These are phyloP conservation scores for Emericellopsis terricola DNA, from an alignment of 495 filamentous ascomycete species.

Conservation along the genomic window DNA sequence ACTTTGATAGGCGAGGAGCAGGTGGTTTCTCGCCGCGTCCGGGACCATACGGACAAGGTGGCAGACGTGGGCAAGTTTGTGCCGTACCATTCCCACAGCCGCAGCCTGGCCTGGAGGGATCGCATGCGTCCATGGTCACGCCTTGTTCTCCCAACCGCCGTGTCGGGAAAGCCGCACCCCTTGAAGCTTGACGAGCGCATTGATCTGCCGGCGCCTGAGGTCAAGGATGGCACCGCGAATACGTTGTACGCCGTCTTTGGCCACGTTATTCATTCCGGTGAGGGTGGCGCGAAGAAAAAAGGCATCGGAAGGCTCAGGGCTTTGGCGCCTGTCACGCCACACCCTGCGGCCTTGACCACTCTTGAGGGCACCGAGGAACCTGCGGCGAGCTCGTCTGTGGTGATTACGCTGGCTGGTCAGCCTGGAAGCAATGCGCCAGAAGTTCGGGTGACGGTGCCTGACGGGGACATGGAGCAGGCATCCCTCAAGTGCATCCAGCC, in stretches of 20 bases:
- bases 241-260: constrained; percentile 16
- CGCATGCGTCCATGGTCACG: constrained; percentile 20
- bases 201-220: neutral
- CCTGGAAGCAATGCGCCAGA: too few relatives aligned
- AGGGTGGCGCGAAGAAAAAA: too few relatives aligned
- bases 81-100: constrained; percentile 2
- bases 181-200: neutral
- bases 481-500: too few relatives aligned
- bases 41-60: neutral
- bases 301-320: too few relatives aligned
- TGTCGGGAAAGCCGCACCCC: neutral
- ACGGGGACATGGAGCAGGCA: too few relatives aligned
- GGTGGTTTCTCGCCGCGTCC: neutral
- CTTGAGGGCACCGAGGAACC: constrained; percentile 2
- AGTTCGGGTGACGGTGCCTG: too few relatives aligned
- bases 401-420: too few relatives aligned
- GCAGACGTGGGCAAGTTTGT: neutral
- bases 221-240: neutral
- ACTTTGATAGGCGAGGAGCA: neutral
- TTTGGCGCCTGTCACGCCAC: constrained; percentile 7
- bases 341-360: constrained; percentile 9
- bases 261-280: constrained; percentile 21
- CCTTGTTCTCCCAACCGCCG: constrained; percentile 8
- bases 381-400: too few relatives aligned
- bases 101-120: constrained; percentile 20